Evolutionary conservation across 352 stramenopile species (phyloP).

Genomic region (Halophytophthora batemanensis): DNA sequence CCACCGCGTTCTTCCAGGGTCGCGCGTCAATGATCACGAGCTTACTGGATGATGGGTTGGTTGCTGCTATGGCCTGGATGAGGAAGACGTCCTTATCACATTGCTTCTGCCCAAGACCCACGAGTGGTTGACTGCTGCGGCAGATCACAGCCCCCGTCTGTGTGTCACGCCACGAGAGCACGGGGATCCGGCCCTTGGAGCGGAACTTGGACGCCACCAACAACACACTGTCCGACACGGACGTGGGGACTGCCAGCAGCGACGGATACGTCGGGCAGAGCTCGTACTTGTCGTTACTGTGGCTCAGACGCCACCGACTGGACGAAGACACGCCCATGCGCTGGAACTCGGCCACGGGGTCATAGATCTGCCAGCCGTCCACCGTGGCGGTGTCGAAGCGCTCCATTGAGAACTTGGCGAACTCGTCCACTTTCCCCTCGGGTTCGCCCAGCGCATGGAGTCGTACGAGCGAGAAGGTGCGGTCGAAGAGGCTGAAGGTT

Average conservation of each 20-base stretch:
- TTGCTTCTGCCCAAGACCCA: slow-evolving; percentile 76
- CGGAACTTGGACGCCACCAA: slow-evolving; percentile 76
- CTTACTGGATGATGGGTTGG: slow-evolving; percentile 74
- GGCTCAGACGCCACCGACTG: slow-evolving; percentile 66
- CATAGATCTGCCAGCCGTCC: slow-evolving; percentile 71
- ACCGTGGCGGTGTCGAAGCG: slow-evolving; percentile 36
- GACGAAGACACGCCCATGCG: slow-evolving; percentile 59
- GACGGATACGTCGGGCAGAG: slow-evolving; percentile 80
- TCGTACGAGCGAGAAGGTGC: slow-evolving; percentile 53
- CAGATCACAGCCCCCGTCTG: slow-evolving; percentile 74
- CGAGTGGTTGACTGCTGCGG: slow-evolving; percentile 81
- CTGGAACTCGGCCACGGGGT: slow-evolving; percentile 64
- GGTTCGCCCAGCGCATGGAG: slow-evolving; percentile 64
- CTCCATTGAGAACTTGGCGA: slow-evolving; percentile 64
- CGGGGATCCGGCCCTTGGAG: slow-evolving; percentile 79
- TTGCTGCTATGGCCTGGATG: slow-evolving; percentile 74
- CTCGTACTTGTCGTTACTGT: slow-evolving; percentile 62
- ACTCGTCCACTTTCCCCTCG: slow-evolving; percentile 42
- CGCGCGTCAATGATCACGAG: slow-evolving; percentile 89
- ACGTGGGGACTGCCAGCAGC: slow-evolving; percentile 64
- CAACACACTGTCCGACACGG: slow-evolving; percentile 62
- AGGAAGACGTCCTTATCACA: slow-evolving; percentile 84
- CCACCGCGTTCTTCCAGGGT: slow-evolving; percentile 88
- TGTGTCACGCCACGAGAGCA: slow-evolving; percentile 77
- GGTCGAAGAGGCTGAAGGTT: slow-evolving; percentile 76